A percentile compares a stretch with the other conserved stretches of the same genome.
Evolutionary conservation across 805 yeast species (phyloP).

Genomic region (Priceomyces carsonii): DNA sequence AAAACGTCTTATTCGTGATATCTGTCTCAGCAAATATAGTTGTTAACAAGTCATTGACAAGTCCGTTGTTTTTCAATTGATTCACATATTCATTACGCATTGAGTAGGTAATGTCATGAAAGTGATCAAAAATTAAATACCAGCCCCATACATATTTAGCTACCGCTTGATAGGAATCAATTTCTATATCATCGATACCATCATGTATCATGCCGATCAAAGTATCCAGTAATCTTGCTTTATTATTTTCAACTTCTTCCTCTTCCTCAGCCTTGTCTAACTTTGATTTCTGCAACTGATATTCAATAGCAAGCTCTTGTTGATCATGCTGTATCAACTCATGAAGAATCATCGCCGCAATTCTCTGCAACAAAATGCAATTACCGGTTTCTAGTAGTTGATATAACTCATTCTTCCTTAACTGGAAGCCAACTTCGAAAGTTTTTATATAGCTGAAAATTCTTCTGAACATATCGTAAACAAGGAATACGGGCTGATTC

Average conservation of each 20-base stretch:
- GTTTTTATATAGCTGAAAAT: conserved; percentile 21
- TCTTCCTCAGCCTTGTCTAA: conserved; percentile 19
- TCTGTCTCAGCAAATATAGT: conserved; percentile 58
- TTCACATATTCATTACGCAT: conserved; percentile 61
- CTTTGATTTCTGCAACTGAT: conserved; percentile 50
- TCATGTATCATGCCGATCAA: conserved; percentile 37
- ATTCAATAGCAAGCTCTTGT: conserved; percentile 62
- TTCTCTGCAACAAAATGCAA: conserved; percentile 39
- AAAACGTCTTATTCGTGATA: conserved; percentile 23
- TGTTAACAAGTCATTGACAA: conserved; percentile 52
- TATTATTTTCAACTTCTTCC: conserved; percentile 16
- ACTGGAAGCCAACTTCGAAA: conserved; percentile 19
- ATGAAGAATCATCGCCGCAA: conserved; percentile 40
- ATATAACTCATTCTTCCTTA: conserved; percentile 37
- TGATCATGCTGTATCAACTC: conserved; percentile 47
- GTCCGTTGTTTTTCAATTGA: conserved; percentile 49
- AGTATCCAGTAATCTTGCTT: conserved; percentile 38
- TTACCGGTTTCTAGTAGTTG: conserved; percentile 21
- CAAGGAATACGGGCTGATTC: conserved; percentile 27
- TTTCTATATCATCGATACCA: conserved; percentile 28
- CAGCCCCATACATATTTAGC: conserved; percentile 64
- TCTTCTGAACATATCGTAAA: conserved; percentile 36
- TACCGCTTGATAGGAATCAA: conserved; percentile 14
- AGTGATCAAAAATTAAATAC: conserved; percentile 61
- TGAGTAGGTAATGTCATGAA: conserved; percentile 63